Evolutionary conservation across 345 rosid genomes (phyloP).

Genomic region (Jatropha curcas): DNA sequence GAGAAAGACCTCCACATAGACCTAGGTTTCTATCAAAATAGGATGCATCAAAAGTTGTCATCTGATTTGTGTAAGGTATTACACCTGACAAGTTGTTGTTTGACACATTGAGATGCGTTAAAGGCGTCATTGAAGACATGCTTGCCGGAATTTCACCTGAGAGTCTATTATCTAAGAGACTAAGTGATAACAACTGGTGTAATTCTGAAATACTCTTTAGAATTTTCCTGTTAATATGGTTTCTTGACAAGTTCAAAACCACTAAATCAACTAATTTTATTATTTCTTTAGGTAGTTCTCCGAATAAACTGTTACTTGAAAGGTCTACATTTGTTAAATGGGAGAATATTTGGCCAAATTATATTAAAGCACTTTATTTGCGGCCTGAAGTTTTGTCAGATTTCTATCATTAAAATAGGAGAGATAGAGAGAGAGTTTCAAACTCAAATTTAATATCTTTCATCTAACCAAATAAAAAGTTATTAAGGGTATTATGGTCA

Average conservation of each 20-base stretch:
- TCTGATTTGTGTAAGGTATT: slow-evolving; percentile 35
- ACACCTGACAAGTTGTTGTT: slow-evolving; percentile 35
- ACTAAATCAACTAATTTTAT: slow-evolving; percentile 36
- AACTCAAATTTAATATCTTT: too few relatives aligned
- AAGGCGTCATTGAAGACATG: slow-evolving; percentile 35
- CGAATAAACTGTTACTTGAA: slow-evolving; percentile 36
- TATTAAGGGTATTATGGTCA: too few relatives aligned
- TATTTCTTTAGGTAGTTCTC: slow-evolving; percentile 38
- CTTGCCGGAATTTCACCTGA: slow-evolving; percentile 44
- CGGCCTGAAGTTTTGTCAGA: too few relatives aligned
- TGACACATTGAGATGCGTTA: slow-evolving; percentile 39
- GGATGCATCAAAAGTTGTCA: slow-evolving; percentile 38
- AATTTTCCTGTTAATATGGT: slow-evolving; percentile 32
- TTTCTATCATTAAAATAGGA: too few relatives aligned
- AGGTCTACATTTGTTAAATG: slow-evolving; percentile 47
- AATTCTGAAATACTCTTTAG: slow-evolving; percentile 36
- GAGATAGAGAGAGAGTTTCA: too few relatives aligned
- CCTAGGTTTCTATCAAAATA: slow-evolving; percentile 39
- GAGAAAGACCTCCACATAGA: slow-evolving; percentile 45
- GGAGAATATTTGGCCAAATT: too few relatives aligned
- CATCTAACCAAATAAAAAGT: too few relatives aligned
- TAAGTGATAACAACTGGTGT: slow-evolving; percentile 43
- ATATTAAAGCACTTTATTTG: too few relatives aligned
- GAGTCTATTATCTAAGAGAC: slow-evolving; percentile 44
- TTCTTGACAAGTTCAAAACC: slow-evolving; percentile 42